Conservation (phyloP, 495 filamentous ascomycete species). For the Talaromyces wortmannii region DNA sequence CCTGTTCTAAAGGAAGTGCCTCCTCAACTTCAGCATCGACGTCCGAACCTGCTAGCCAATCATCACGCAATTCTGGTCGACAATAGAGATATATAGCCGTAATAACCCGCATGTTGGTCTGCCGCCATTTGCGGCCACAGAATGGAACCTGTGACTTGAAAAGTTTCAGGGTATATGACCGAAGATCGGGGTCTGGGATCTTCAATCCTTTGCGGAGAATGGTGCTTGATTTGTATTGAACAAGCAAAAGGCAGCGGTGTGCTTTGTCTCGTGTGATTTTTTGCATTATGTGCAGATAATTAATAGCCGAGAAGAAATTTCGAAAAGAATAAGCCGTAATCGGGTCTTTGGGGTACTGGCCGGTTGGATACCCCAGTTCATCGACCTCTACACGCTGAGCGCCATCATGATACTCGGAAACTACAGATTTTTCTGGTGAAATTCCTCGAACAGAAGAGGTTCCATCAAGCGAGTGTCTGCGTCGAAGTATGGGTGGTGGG, state of each 20-base stretch:
- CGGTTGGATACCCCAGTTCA: slow-evolving; percentile 72
- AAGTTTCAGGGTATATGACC: slow-evolving; percentile 91
- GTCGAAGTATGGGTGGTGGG: slow-evolving; percentile 73
- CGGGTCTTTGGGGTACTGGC: slow-evolving; percentile 59
- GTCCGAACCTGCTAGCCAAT: slow-evolving; percentile 88
- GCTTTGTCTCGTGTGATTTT: slow-evolving; percentile 94
- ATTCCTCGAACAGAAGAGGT: slow-evolving; percentile 17
- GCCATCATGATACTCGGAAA: slow-evolving; percentile 25
- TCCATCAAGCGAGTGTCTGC: slow-evolving; percentile 13
- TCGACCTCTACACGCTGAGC: slow-evolving; percentile 70
- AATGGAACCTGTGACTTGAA: slow-evolving; percentile 98
- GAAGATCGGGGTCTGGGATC: slow-evolving; percentile 78
- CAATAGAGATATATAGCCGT: slow-evolving; percentile 94
- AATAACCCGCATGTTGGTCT: slow-evolving; percentile 97
- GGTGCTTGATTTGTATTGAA: slow-evolving; percentile 87
- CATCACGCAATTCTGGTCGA: slow-evolving; percentile 84
- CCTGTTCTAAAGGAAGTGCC: slow-evolving; percentile 83
- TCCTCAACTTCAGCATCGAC: slow-evolving; percentile 92
- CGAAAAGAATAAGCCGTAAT: slow-evolving; percentile 89
- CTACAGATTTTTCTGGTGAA: slow-evolving; percentile 21
- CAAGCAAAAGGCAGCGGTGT: slow-evolving; percentile 85
- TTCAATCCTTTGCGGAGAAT: slow-evolving; percentile 87
- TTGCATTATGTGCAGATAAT: slow-evolving; percentile 89
- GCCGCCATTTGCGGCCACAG: slow-evolving; percentile 96
- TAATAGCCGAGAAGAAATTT: slow-evolving; percentile 90